A percentile compares a stretch with the other conserved stretches of the same genome.
Evolutionary conservation across 2,329 filamentous ascomycete species (phyloP).

Genomic region (Lachnellula arida): DNA sequence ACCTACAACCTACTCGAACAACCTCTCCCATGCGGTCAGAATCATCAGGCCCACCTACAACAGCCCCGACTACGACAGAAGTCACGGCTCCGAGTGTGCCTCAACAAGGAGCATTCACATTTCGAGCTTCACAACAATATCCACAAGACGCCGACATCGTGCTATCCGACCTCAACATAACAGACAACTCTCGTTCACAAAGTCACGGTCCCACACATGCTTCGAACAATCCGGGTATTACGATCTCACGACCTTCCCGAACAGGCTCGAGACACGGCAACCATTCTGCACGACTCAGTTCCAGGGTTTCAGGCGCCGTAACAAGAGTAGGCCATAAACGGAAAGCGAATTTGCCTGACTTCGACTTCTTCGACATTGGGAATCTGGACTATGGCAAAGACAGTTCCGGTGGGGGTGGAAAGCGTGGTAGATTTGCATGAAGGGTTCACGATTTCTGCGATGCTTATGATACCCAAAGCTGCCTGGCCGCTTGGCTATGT

Average conservation of each 20-base stretch:
- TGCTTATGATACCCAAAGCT: constrained; percentile 11
- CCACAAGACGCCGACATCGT: constrained; percentile 55
- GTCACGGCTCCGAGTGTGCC: constrained; percentile 40
- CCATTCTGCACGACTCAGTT: constrained; percentile 19
- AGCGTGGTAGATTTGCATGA: constrained; percentile 32
- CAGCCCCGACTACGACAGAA: constrained; percentile 7
- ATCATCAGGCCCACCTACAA: constrained; percentile 18
- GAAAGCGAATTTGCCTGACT: constrained; percentile 67
- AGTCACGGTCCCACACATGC: constrained; percentile 27
- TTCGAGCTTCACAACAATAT: constrained; percentile 59
- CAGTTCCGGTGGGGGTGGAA: constrained; percentile 32
- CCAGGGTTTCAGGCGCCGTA: constrained; percentile 33
- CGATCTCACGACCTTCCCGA: constrained; percentile 26
- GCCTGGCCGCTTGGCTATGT: neutral
- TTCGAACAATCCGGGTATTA: constrained; percentile 21
- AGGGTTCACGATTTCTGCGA: neutral
- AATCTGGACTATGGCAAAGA: constrained; percentile 61
- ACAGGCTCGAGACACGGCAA: constrained; percentile 26
- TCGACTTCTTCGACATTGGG: constrained; percentile 70
- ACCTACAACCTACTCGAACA: constrained; percentile 25
- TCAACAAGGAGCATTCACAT: constrained; percentile 61
- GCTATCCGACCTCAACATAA: constrained; percentile 56
- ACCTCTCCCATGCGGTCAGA: constrained; percentile 36
- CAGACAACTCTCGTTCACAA: constrained; percentile 40
- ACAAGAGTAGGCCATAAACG: constrained; percentile 67